Conservation (phyloP, 1,139 yeast species). For the Lipomyces yarrowii region DNA sequence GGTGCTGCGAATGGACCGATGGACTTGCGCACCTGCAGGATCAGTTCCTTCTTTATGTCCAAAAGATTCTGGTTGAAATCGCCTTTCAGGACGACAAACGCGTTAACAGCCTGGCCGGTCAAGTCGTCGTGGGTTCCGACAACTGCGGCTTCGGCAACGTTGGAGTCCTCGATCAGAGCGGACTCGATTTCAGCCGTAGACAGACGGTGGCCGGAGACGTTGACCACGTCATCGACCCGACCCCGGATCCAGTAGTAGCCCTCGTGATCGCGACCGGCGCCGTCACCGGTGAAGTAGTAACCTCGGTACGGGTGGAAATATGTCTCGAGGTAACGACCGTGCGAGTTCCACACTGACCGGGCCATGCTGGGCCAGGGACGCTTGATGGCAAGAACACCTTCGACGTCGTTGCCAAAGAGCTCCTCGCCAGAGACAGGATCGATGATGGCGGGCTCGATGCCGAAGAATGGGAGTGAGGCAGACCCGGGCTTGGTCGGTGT, state of each 20-base stretch:
- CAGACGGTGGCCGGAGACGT: conserved; percentile 95
- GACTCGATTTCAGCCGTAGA: conserved; percentile 98
- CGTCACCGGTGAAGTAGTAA: conserved; percentile 96
- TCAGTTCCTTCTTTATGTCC: conserved; percentile 76
- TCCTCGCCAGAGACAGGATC: conserved; percentile 91
- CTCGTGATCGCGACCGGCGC: conserved; percentile 96
- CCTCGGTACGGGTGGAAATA: conserved; percentile 96
- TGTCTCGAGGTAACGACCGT: conserved; percentile 86
- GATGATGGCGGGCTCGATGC: conserved; percentile 84
- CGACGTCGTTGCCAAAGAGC: conserved; percentile 85
- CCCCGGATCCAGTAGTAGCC: conserved; percentile 99
- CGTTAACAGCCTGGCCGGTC: conserved; percentile 97
- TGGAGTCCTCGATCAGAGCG: conserved; percentile 75
- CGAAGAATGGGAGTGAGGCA: conserved; percentile 95
- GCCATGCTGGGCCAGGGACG: conserved; percentile 98
- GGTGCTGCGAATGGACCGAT: conserved; percentile 99
- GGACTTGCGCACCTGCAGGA: conserved; percentile 85
- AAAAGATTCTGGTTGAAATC: conserved; percentile 37
- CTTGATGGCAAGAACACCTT: conserved; percentile 91
- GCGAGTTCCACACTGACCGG: conserved; percentile 92
- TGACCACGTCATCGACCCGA: conserved; percentile 97
- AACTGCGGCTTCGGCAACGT: conserved; percentile 91
- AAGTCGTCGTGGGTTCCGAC: conserved; percentile 93
- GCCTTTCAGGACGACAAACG: conserved; percentile 83
- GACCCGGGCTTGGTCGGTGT: conserved; percentile 97